Base-by-base conservation (phyloP, 257 asterid species). In the Ajuga chamaepitys region DNA sequence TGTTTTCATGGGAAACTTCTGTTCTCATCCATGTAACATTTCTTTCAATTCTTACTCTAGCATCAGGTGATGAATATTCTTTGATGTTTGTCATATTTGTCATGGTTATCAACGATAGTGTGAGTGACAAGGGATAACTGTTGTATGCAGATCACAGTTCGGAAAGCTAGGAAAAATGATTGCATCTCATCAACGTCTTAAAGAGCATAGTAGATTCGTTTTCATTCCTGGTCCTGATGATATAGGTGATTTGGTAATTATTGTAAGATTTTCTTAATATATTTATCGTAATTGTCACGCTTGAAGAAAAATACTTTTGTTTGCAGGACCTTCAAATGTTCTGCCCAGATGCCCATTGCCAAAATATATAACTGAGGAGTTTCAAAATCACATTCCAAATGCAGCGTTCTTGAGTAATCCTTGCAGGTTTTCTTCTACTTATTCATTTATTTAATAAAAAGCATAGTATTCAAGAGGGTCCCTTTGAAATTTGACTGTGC, bases 211-310 rank as follows among this genome's bases (percentile, higher is more conserved):
- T 64, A 81, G 75, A 66, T 94, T 94, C 80, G 91, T 94, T 37
- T 93, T 93, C 74, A 87, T 93, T 72, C 98, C 98, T 37, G 98
- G 98, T 69, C 98, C 99, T 57, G 95, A 90, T 77, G 97, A 93
- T 66, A 82, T 86, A 70, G 99, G 99, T 89, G 54, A 58, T 87
- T 78, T 53, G 44, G 46, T 48, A 64, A 66, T 51, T 64, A 60
- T 55, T 74, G 46, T 17, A 60, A 21, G 50, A 40, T 67, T 66
- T 74, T 64, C 66, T 21, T 26, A 41, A 57, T 62, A 34, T 59
- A 57, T 54, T 48, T 53, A 59, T 10, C 55, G 32, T 28, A 61
- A 26, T 55, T 68, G 28, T 57, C 58, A 52, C 66, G 66, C 53
- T 46, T 62, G 13, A 45, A 45, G 20, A 30, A 64, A n/a, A 59